Evolutionary conservation across 225 moss, liverwort and hornwort species (phyloP).

Genomic region (Pleurozium schreberi): DNA sequence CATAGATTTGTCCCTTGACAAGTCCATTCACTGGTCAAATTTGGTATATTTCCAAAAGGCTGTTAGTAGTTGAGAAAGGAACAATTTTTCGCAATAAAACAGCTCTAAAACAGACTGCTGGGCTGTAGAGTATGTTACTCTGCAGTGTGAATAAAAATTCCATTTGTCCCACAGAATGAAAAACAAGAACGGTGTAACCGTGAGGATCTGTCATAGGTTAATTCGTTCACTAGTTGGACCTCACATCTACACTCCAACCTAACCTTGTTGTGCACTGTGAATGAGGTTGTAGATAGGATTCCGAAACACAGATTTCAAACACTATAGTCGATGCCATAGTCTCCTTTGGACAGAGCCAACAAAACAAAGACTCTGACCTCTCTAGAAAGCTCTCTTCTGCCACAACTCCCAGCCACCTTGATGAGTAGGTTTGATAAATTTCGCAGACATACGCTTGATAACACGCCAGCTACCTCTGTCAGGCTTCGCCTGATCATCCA

Average conservation of each 20-base stretch:
- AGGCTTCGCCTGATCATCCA: background rate
- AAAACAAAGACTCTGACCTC: background rate
- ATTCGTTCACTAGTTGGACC: too few relatives aligned
- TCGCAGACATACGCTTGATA: background rate
- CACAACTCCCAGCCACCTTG: constrained; percentile 3
- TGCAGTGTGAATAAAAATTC: background rate
- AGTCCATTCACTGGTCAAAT: background rate
- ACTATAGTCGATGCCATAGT: too few relatives aligned
- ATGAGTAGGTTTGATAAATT: background rate
- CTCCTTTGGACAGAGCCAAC: too few relatives aligned
- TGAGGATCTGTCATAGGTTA: too few relatives aligned
- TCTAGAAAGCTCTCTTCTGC: background rate
- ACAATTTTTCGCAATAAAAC: background rate
- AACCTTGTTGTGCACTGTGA: too few relatives aligned
- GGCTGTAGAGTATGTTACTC: too few relatives aligned
- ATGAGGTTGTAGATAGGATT: too few relatives aligned
- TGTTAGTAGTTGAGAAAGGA: background rate
- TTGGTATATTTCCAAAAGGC: background rate
- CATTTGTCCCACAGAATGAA: background rate
- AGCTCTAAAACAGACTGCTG: background rate
- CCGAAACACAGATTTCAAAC: too few relatives aligned
- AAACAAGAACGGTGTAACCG: too few relatives aligned
- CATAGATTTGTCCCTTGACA: background rate
- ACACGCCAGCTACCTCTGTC: background rate
- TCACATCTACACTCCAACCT: too few relatives aligned